These are phyloP conservation scores for Raphanus raphanistrum DNA, from an alignment of 345 rosid species.

Conservation along the genomic window DNA sequence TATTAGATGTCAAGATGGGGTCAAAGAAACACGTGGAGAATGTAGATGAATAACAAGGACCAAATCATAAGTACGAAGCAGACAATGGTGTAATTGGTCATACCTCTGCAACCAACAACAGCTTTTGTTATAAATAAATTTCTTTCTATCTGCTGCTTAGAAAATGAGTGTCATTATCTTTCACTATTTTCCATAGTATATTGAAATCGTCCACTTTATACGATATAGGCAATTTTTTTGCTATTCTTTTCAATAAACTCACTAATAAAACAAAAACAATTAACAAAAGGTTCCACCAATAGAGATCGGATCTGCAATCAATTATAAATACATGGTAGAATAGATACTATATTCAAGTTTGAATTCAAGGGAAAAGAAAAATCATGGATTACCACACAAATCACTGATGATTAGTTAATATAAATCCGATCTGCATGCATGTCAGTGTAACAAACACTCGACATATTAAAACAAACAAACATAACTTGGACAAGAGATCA, in stretches of 20 bases:
- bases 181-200: neutral
- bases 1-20: neutral
- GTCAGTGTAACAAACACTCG: neutral
- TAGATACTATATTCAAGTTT: neutral
- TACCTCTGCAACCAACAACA: neutral
- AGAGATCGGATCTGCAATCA: neutral
- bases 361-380: neutral
- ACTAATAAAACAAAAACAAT: neutral
- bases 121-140: no score
- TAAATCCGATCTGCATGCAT: neutral
- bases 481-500: neutral
- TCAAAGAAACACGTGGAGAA: conserved; percentile 11
- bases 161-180: neutral
- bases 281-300: neutral
- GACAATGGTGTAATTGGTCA: conserved; percentile 4
- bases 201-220: neutral
- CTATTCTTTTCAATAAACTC: neutral
- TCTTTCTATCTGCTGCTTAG: neutral
- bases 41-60: neutral
- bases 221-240: neutral
- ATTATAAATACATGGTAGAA: neutral
- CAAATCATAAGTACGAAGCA: neutral
- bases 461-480: neutral
- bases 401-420: neutral
- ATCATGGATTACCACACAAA: neutral